Evolutionary conservation across 2,329 filamentous ascomycete species (phyloP), one percentile per base, ranked within the genome.

Genomic region (Nectriaceae sp.): DNA sequence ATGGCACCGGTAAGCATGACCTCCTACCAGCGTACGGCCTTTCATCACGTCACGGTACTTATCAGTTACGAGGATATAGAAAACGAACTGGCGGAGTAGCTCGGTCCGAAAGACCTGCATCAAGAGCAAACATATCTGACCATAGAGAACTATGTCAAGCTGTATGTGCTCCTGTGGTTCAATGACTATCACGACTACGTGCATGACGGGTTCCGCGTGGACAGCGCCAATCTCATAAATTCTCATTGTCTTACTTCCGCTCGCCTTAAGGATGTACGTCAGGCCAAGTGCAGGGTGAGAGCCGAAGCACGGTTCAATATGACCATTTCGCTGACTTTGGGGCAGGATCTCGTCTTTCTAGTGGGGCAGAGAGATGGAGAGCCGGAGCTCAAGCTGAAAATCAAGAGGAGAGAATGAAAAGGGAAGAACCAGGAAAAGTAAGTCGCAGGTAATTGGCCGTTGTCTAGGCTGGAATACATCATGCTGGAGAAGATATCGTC

Each of bases 121-220:
- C 29, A 15, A 22, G 39, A 16, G 8, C 31, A 38, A 36, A 29
- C 6, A 11, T 49, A 45, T 19, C 36, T 49, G 4, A 46, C 42
- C 19, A 42, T 33, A n/a, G 42, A 49, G 38, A 49, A 49, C 15
- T 46, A 29, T 24, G 31, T 42, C 21, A 21, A 46, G n/a, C 20
- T 46, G 16, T 19, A 46, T 16, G 22, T 39, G 35, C n/a, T 19
- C 15, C 19, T 45, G 5, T 49, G 21, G 47, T 37, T n/a, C 19
- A 45, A 21, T n/a, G 33, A 49, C 21, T 29, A 35, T 21, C 18
- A 49, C 26, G 21, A 49, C n/a, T 49, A 45, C 19, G 19, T 49
- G 11, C 39, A 49, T 20, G 39, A 49, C 16, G 42, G 42, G 8
- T 35, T 18, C 39, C 39, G 33, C 5, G 33, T 45, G 11, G 38